Evolutionary conservation across 345 rosid species (phyloP).

Genomic region (Bruguiera gymnorhiza): DNA sequence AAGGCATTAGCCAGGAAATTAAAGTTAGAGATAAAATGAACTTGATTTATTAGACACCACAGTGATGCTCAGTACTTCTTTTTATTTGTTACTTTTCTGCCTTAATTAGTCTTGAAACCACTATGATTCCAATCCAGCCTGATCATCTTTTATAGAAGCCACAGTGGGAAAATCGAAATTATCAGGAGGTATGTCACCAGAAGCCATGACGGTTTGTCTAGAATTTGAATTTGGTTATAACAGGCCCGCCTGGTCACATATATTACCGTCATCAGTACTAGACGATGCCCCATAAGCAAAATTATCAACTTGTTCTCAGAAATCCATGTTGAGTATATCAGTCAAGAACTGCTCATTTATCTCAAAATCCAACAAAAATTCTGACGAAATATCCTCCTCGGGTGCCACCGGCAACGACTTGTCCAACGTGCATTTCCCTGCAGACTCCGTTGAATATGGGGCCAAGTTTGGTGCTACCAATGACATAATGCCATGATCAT

Average conservation of each 20-base stretch:
- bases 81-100: not conserved
- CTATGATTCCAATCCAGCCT: not conserved
- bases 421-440: too few species aligned
- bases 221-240: conserved; percentile 3
- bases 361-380: conserved; percentile 14
- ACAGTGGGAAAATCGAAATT: conserved; percentile 1
- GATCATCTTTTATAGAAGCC: not conserved
- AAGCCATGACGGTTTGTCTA: not conserved
- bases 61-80: too few species aligned
- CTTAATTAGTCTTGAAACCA: conserved; percentile 12
- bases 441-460: not conserved
- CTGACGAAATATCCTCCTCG: not conserved
- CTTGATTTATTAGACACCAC: too few species aligned
- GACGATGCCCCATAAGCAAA: not conserved
- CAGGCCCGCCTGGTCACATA: not conserved
- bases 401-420: not conserved
- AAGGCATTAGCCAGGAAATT: too few species aligned
- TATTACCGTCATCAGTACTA: not conserved
- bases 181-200: not conserved
- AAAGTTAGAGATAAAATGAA: too few species aligned
- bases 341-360: conserved; percentile 14
- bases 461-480: too few species aligned
- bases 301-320: not conserved
- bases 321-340: conserved; percentile 12
- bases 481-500: too few species aligned